A percentile compares a stretch with the other conserved stretches of the same genome.
phyloP scores from a whole-genome alignment of 345 rosid genomes.

The Luvunga scandens region DNA sequence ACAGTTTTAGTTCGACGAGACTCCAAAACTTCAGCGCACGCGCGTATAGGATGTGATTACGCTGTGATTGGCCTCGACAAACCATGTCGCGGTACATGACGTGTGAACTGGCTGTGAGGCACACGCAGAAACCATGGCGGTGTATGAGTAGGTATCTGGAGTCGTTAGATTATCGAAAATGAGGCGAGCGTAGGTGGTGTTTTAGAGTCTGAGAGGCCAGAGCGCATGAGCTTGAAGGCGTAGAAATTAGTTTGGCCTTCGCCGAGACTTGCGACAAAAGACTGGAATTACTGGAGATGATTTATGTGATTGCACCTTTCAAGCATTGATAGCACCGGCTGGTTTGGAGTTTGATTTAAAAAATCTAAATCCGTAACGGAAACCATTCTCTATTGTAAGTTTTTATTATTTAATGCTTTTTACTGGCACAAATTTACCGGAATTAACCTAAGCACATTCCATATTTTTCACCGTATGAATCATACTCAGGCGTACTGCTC shows the following conservation, averaged over 20 bases:
- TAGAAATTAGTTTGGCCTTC: conserved; percentile 58
- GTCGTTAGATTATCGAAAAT: conserved; percentile 31
- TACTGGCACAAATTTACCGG: no score
- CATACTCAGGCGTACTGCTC: no score
- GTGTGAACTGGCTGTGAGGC: conserved; percentile 41
- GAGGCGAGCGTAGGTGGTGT: conserved; percentile 55
- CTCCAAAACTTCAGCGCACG: conserved; percentile 37
- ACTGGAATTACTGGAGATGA: conserved; percentile 64
- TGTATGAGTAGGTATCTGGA: conserved; percentile 62
- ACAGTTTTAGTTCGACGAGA: conserved; percentile 42
- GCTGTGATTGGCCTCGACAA: conserved; percentile 40
- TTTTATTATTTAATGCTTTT: no score
- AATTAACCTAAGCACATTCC: no score
- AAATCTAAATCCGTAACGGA: no score
- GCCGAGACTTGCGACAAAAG: conserved; percentile 47
- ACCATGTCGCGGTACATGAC: conserved; percentile 51
- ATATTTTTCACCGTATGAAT: no score
- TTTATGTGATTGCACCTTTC: conserved; percentile 49
- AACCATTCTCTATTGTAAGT: no score
- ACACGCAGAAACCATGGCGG: conserved; percentile 70
- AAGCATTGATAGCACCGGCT: conserved; percentile 24
- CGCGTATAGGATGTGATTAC: conserved; percentile 72
- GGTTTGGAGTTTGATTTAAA: conserved; percentile 19
- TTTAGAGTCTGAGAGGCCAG: conserved; percentile 52
- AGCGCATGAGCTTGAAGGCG: conserved; percentile 72